These are phyloP conservation scores for Coemansia sp. DNA, from an alignment of 371 early-diverging fungal species.

Conservation along the genomic window DNA sequence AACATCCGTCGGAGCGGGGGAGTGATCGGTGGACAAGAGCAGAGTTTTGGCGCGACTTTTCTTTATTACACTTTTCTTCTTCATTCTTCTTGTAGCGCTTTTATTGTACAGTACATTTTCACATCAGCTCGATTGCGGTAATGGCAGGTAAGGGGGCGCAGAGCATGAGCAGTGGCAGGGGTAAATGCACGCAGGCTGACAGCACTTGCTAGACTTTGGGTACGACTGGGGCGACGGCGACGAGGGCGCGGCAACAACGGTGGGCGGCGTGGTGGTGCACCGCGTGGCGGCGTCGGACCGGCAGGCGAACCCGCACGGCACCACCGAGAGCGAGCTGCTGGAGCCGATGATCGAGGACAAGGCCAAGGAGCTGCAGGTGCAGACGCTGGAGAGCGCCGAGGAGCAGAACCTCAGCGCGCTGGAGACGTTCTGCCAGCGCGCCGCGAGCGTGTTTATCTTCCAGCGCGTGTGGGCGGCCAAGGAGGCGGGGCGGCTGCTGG, in stretches of 20 bases:
- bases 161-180: too few species aligned
- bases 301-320: slow-evolving; percentile 38
- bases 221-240: slow-evolving; percentile 24
- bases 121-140: too few species aligned
- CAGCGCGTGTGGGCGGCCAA: slow-evolving; percentile 53
- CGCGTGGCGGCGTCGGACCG: slow-evolving; percentile 44
- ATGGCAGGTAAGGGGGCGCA: too few species aligned
- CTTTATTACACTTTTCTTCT: too few species aligned
- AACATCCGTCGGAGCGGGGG: too few species aligned
- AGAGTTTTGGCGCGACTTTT: too few species aligned
- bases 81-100: too few species aligned
- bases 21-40: too few species aligned
- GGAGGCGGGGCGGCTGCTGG: slow-evolving; percentile 38
- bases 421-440: slow-evolving; percentile 41
- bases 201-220: slow-evolving; percentile 23
- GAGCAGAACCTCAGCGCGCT: slow-evolving; percentile 43
- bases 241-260: background rate
- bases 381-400: slow-evolving; percentile 27
- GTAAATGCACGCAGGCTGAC: background rate
- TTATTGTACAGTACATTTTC: too few species aligned
- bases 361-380: slow-evolving; percentile 33
- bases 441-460: slow-evolving; percentile 44
- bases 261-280: slow-evolving; percentile 37
- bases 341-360: slow-evolving; percentile 46
- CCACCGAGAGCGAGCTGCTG: slow-evolving; percentile 32